Conservation (phyloP, 2,329 filamentous ascomycete species). For the Paecilomyces dactylethromorphus region DNA sequence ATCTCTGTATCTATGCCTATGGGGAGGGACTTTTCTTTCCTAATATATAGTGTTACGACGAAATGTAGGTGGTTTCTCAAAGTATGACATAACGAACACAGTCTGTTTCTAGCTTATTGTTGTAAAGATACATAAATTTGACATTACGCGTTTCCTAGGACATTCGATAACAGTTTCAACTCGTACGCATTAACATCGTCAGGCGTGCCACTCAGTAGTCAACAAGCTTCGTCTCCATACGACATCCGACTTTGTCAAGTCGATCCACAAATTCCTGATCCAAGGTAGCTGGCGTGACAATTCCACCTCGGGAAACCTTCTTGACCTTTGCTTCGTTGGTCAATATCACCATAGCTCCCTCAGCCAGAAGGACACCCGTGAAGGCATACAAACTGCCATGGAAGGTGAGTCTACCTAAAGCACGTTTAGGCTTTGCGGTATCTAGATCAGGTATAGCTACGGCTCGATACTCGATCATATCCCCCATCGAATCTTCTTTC, state of each 20-base stretch:
- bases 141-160: background rate
- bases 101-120: no score
- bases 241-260: slow-evolving; percentile 37
- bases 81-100: no score
- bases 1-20: background rate
- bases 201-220: slow-evolving; percentile 13
- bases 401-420: slow-evolving; percentile 36
- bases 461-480: slow-evolving; percentile 38
- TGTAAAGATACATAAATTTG: no score
- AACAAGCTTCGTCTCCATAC: slow-evolving; percentile 32
- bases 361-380: slow-evolving; percentile 37
- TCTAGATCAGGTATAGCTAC: slow-evolving; percentile 38
- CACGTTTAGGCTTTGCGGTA: slow-evolving; percentile 26
- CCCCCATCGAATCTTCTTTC: slow-evolving; percentile 34
- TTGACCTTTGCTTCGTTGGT: slow-evolving; percentile 35
- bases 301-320: slow-evolving; percentile 37
- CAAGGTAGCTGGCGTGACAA: slow-evolving; percentile 43
- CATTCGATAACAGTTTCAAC: background rate
- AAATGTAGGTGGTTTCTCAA: no score
- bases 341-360: slow-evolving; percentile 40
- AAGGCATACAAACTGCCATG: slow-evolving; percentile 38
- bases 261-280: slow-evolving; percentile 42
- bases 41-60: no score
- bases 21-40: no score
- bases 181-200: no score